phyloP scores from a whole-genome alignment of 1,284 basidiomycete genomes.

The Hymenochaete sp. region DNA sequence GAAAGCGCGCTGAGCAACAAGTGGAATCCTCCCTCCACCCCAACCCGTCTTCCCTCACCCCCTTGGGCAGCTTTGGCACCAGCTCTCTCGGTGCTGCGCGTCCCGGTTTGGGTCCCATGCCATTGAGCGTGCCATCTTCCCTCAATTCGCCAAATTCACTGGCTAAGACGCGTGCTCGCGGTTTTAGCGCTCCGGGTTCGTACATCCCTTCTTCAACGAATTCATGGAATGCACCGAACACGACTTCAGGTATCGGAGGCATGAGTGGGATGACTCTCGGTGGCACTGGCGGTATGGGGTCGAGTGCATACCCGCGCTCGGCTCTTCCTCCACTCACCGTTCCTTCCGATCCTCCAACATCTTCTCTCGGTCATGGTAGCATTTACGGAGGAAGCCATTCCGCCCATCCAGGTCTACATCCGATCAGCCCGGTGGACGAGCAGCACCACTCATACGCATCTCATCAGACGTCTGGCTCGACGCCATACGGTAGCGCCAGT shows the following conservation, averaged over 20 bases:
- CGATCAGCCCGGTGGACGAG: constrained; percentile 59
- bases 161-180: constrained; percentile 58
- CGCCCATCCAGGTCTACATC: constrained; percentile 45
- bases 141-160: constrained; percentile 35
- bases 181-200: constrained; percentile 72
- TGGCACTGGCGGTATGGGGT: constrained; percentile 52
- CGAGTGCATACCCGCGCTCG: constrained; percentile 46
- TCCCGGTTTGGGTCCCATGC: constrained; percentile 28
- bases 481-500: constrained; percentile 38
- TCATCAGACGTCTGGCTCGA: too few relatives aligned
- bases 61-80: too few relatives aligned
- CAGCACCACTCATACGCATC: constrained; percentile 43
- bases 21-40: too few relatives aligned
- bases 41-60: too few relatives aligned
- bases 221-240: constrained; percentile 35
- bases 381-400: constrained; percentile 37
- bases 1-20: constrained; percentile 65
- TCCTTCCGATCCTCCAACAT: constrained; percentile 58
- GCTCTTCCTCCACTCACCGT: constrained; percentile 74
- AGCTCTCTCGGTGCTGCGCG: too few relatives aligned
- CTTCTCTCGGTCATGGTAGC: constrained; percentile 39
- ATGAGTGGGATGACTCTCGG: constrained; percentile 34
- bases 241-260: too few relatives aligned
- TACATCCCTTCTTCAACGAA: too few relatives aligned
- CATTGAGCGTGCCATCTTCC: constrained; percentile 47